Conservation (phyloP, 2,329 filamentous ascomycete genomes). For the Knufia petricola region DNA sequence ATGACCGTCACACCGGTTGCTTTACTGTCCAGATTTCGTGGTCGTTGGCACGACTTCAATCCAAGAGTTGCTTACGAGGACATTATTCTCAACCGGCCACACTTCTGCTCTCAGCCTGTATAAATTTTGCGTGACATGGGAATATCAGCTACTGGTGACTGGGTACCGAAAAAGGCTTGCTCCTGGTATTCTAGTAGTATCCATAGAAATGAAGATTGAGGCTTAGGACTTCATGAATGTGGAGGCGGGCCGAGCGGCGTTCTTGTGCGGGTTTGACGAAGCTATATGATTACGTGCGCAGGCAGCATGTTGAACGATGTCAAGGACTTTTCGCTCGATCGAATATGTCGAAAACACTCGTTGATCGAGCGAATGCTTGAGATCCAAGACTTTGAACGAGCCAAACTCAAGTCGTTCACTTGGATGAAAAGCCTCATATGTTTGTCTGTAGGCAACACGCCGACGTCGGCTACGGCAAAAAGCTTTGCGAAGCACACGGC, state of each 20-base stretch:
- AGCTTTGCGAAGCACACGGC: background rate
- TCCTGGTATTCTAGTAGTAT: background rate
- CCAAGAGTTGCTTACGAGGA: background rate
- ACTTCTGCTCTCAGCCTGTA: background rate
- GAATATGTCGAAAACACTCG: constrained; percentile 2
- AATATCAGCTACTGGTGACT: background rate
- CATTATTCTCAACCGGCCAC: background rate
- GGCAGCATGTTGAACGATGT: constrained; percentile 1
- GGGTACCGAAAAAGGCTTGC: background rate
- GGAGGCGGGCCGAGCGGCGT: background rate
- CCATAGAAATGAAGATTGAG: background rate
- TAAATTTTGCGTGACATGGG: background rate
- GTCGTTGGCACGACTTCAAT: background rate
- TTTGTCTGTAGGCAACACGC: background rate
- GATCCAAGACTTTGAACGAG: constrained; percentile 1
- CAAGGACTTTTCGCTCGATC: background rate
- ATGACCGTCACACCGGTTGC: constrained; percentile 2
- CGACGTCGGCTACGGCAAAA: background rate
- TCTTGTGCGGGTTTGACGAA: background rate
- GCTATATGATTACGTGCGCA: background rate
- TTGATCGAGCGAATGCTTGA: constrained; percentile 1
- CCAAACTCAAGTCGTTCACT: constrained; percentile 1
- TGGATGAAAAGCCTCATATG: background rate
- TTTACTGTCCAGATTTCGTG: background rate
- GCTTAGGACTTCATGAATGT: background rate